Evolutionary conservation across 2,329 filamentous ascomycete species (phyloP).

Genomic region (Alternaria solani): DNA sequence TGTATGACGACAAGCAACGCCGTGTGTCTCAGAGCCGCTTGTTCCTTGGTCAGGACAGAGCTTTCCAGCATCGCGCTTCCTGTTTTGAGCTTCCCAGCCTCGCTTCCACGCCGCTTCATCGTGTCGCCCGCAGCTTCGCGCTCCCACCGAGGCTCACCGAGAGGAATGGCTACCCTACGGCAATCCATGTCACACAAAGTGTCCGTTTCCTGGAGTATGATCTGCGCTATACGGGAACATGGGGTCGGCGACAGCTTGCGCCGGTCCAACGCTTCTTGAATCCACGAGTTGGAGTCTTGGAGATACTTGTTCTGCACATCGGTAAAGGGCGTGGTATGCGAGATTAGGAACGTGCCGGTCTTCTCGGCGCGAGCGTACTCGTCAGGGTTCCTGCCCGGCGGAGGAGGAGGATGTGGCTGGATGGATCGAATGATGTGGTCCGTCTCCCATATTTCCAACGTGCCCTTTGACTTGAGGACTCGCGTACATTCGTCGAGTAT

Average conservation of each 20-base stretch:
- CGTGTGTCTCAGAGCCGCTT: slow-evolving; percentile 77
- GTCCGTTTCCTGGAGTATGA: slow-evolving; percentile 82
- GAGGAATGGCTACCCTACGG: slow-evolving; percentile 83
- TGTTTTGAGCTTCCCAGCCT: slow-evolving; percentile 53
- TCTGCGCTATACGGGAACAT: slow-evolving; percentile 78
- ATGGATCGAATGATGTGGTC: slow-evolving; percentile 86
- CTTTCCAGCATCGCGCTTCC: slow-evolving; percentile 39
- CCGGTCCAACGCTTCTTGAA: slow-evolving; percentile 75
- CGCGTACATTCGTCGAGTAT: slow-evolving; percentile 79
- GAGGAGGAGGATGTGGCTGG: slow-evolving; percentile 74
- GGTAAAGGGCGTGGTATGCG: slow-evolving; percentile 81
- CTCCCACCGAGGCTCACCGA: slow-evolving; percentile 88
- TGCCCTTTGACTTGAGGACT: slow-evolving; percentile 78
- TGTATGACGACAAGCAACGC: slow-evolving; percentile 84
- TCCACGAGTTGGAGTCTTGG: slow-evolving; percentile 83
- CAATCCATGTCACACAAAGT: slow-evolving; percentile 72
- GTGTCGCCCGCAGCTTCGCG: slow-evolving; percentile 65
- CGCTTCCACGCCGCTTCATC: slow-evolving; percentile 64
- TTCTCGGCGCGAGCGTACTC: slow-evolving; percentile 70
- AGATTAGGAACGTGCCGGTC: slow-evolving; percentile 83
- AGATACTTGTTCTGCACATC: slow-evolving; percentile 82
- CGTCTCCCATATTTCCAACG: slow-evolving; percentile 87
- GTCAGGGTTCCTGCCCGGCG: slow-evolving; percentile 65
- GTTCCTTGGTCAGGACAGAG: slow-evolving; percentile 69
- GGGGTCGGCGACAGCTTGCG: slow-evolving; percentile 76